Evolutionary conservation across 441 rosid species (phyloP).

Genomic region (Capsella rubella): DNA sequence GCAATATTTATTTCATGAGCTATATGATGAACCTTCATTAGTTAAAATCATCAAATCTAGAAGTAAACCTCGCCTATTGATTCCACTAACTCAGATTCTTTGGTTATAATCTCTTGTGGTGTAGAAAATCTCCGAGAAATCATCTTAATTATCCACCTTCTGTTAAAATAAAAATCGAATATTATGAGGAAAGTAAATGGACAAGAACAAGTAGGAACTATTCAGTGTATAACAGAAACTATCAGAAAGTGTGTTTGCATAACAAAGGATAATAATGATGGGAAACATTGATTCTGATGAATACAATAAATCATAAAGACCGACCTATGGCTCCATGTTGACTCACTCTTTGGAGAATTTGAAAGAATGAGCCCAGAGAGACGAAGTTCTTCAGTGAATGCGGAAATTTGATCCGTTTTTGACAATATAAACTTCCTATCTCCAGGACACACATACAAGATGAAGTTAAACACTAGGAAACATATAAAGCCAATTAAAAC

Average conservation of each 20-base stretch:
- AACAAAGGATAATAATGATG: background rate
- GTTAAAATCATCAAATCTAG: constrained; percentile 53
- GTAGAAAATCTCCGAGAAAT: constrained; percentile 54
- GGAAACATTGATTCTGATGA: constrained; percentile 9
- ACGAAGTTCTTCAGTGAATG: constrained; percentile 72
- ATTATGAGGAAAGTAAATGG: background rate
- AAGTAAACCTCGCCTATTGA: constrained; percentile 87
- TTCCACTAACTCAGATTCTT: constrained; percentile 90
- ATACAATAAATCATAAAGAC: constrained; percentile 10
- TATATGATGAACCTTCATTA: constrained; percentile 61
- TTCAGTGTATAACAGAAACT: background rate
- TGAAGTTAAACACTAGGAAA: constrained; percentile 26
- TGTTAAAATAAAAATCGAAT: constrained; percentile 47
- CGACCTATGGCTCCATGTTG: constrained; percentile 95
- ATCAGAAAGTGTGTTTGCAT: constrained; percentile 3
- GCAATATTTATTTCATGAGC: constrained; percentile 29
- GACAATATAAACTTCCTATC: constrained; percentile 73
- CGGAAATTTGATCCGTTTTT: constrained; percentile 52
- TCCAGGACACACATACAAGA: constrained; percentile 32
- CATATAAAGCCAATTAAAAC: constrained; percentile 2
- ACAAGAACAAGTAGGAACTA: constrained; percentile 1
- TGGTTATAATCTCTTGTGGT: constrained; percentile 62
- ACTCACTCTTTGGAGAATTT: constrained; percentile 85
- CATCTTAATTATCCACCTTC: constrained; percentile 92
- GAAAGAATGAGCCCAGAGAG: constrained; percentile 85